phyloP scores from a whole-genome alignment of 106 monocot genomes.

The Acanthochlamys bracteata region DNA sequence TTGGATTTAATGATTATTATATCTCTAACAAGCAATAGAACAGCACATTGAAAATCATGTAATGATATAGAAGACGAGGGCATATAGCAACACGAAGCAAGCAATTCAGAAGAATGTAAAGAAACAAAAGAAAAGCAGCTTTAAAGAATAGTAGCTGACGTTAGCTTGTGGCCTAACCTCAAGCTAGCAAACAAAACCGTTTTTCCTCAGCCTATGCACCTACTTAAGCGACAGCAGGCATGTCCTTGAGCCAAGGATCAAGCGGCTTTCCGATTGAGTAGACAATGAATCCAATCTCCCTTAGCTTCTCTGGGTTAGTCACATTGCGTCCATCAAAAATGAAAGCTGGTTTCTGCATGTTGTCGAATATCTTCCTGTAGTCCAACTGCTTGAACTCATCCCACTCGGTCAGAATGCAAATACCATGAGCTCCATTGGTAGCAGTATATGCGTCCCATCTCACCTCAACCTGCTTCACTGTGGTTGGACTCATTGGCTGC shows the following conservation, averaged over 20 bases:
- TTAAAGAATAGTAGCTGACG: too few species aligned
- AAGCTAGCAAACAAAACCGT: too few species aligned
- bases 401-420: constrained; percentile 35
- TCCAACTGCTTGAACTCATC: constrained; percentile 33
- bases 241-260: constrained; percentile 23
- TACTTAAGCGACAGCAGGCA: constrained; percentile 15
- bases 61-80: too few species aligned
- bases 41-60: too few species aligned
- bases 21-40: too few species aligned
- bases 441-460: constrained; percentile 30
- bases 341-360: constrained; percentile 37
- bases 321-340: constrained; percentile 31
- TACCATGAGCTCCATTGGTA: constrained; percentile 10
- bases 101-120: too few species aligned
- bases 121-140: too few species aligned
- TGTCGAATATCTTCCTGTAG: constrained; percentile 21
- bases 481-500: constrained; percentile 19
- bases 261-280: constrained; percentile 31
- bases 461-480: constrained; percentile 23
- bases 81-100: too few species aligned
- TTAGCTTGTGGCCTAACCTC: too few species aligned
- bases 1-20: too few species aligned
- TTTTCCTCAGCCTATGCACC: background rate
- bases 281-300: constrained; percentile 28
- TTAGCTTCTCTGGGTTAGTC: constrained; percentile 14